Percentiles rank a stretch among this genome's conserved stretches.
phyloP scores from a whole-genome alignment of 2,329 filamentous ascomycete genomes.

The Harringtonia aguacate region DNA sequence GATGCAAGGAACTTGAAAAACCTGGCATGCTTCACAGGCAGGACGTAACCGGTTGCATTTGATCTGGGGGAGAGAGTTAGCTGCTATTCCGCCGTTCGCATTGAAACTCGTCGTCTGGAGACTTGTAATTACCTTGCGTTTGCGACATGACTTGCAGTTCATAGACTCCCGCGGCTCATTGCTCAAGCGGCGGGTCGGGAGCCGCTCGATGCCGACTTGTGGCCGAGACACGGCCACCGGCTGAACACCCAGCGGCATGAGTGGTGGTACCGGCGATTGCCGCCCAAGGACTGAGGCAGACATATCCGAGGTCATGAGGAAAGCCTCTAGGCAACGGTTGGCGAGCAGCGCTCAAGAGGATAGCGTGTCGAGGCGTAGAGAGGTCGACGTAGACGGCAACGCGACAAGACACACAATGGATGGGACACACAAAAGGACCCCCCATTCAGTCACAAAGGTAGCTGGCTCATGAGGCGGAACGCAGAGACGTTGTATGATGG shows the following conservation, averaged over 20 bases:
- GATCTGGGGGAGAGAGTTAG: constrained; percentile 45
- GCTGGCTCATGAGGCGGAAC: too few species aligned
- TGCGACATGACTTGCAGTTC: constrained; percentile 93
- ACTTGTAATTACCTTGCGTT: constrained; percentile 62
- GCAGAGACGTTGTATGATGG: too few species aligned
- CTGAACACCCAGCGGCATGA: constrained; percentile 25
- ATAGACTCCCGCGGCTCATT: constrained; percentile 79
- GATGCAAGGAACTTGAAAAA: constrained; percentile 79
- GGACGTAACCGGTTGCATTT: constrained; percentile 83
- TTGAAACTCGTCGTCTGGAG: not conserved
- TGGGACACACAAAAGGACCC: too few species aligned
- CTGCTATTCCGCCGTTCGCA: too few species aligned
- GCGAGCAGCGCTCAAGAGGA: too few species aligned
- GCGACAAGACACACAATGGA: too few species aligned
- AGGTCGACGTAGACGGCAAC: too few species aligned
- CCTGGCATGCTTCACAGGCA: constrained; percentile 78
- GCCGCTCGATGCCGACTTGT: constrained; percentile 70
- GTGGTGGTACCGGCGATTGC: constrained; percentile 30
- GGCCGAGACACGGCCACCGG: constrained; percentile 56
- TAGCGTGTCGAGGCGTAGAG: too few species aligned
- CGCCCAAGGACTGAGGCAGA: constrained; percentile 28
- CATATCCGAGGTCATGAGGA: constrained; percentile 20
- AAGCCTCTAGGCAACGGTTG: not conserved
- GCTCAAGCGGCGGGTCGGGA: constrained; percentile 59
- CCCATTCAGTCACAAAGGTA: too few species aligned